Evolutionary conservation across 495 filamentous ascomycete genomes (phyloP).

Genomic region (Neurospora sp.): DNA sequence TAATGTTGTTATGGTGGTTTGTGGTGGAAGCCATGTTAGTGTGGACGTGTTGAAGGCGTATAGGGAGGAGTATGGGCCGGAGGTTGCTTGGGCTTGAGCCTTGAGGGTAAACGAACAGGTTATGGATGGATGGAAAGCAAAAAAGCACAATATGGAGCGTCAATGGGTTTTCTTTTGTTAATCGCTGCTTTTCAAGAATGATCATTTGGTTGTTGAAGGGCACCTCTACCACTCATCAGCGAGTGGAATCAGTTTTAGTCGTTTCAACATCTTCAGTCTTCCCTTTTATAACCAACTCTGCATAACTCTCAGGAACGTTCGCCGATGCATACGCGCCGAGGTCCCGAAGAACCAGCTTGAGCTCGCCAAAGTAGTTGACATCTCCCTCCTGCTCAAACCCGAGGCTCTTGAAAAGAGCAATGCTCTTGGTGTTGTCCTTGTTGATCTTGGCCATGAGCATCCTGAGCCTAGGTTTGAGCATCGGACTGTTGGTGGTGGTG

Average conservation of each 20-base stretch:
- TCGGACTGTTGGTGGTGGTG: background rate
- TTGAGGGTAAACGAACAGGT: background rate
- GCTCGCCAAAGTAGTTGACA: conserved; percentile 42
- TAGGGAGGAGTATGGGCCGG: conserved; percentile 39
- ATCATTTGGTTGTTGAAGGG: background rate
- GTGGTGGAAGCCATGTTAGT: conserved; percentile 71
- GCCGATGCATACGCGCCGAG: conserved; percentile 4
- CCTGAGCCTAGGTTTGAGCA: conserved; percentile 8
- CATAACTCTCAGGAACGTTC: conserved; percentile 10
- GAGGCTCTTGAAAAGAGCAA: conserved; percentile 34
- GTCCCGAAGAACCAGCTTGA: conserved; percentile 29
- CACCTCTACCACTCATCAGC: background rate
- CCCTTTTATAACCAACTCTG: conserved; percentile 17
- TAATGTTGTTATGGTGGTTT: conserved; percentile 78
- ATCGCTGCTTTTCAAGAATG: background rate
- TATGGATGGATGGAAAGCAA: background rate
- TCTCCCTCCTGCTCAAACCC: conserved; percentile 35
- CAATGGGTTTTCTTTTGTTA: background rate
- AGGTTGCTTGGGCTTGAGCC: background rate
- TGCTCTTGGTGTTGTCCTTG: conserved; percentile 27
- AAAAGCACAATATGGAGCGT: background rate
- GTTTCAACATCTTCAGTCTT: background rate
- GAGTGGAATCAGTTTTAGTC: background rate
- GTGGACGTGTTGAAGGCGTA: conserved; percentile 57
- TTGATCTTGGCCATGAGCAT: conserved; percentile 39